These are phyloP conservation scores for Tagetes erecta DNA, from an alignment of 129 eudicot genomes.

Conservation along the genomic window DNA sequence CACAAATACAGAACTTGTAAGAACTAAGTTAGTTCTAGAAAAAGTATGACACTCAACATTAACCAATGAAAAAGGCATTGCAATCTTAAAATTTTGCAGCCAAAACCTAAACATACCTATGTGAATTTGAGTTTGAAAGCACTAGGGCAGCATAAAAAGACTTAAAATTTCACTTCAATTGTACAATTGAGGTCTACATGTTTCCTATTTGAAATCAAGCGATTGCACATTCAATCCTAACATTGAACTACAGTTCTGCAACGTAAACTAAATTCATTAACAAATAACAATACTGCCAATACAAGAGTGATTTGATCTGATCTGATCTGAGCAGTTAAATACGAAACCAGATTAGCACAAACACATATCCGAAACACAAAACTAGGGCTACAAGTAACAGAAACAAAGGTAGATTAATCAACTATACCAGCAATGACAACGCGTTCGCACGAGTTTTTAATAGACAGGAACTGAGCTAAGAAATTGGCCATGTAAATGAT, in stretches of 20 bases:
- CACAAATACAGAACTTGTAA: background rate
- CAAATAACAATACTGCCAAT: background rate
- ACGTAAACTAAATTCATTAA: background rate
- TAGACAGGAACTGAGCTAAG: conserved; percentile 89
- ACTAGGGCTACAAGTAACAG: conserved; percentile 23
- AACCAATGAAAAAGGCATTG: background rate
- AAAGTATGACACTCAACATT: background rate
- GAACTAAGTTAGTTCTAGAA: background rate
- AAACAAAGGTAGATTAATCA: background rate
- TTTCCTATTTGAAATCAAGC: background rate
- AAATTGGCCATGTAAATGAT: conserved; percentile 63
- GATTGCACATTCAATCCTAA: conserved; percentile 16
- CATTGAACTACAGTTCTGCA: conserved; percentile 1
- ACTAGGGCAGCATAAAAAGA: background rate
- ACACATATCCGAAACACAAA: conserved; percentile 1
- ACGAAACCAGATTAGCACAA: background rate
- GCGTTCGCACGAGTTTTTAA: conserved; percentile 65
- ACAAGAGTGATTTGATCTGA: conserved; percentile 8
- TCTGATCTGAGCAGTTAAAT: conserved; percentile 22
- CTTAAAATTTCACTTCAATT: background rate
- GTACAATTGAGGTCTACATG: conserved; percentile 2
- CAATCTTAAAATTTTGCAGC: background rate
- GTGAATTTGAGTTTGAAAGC: background rate
- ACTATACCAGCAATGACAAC: conserved; percentile 77
- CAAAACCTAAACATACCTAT: conserved; percentile 1